Base-by-base conservation (phyloP, 139 green algal genomes). In the Pycnococcus provasolii region DNA sequence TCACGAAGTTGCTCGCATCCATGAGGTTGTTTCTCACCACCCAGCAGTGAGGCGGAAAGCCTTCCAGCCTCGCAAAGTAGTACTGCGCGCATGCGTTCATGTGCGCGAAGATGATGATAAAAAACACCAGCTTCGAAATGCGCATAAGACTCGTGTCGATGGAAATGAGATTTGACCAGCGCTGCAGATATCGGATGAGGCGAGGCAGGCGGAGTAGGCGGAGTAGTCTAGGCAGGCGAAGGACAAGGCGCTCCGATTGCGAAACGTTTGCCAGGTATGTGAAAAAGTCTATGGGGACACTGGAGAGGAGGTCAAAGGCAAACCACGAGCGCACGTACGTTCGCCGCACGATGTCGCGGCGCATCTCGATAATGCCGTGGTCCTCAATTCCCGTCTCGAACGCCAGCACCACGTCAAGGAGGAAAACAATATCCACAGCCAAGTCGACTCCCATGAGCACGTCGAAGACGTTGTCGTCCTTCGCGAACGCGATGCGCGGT, bases 21-120 rank as follows among this genome's bases (percentile, higher is more conserved):
- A 59, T 39, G 42, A 72, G 2, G 45, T 63, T 45, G 15, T 39
- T 37, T 8, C 41, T 37, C 2, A 26, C 2, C 13, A 61, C 3
- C 47, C 42, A 44, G 7, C n/a, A 41, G 44, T 41, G 44, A 26
- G 51, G 9, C 8, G 26, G 47, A 9, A 66, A 50, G 59, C 9
- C 57, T 15, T 58, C 9, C 46, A 42, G n/a, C 40, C 39, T 8
- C 3, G 76, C 66, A 15, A 79, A 68, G 69, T 71, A 80, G 26
- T 26, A 26, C 57, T 65, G 55, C 40, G 78, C 47, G 73, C 77
- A 83, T 1, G 62, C 73, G 62, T 78, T 64, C 4, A 80, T 62
- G 75, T 83, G 77, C 7, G 70, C 73, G 67, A 80, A 80, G n/a
- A 76, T 46, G 50, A 26, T 26, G 26, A 26, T 26, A 26, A 26